These are phyloP conservation scores for Lepidium aucheri DNA, from an alignment of 345 rosid genomes.

Conservation along the genomic window DNA sequence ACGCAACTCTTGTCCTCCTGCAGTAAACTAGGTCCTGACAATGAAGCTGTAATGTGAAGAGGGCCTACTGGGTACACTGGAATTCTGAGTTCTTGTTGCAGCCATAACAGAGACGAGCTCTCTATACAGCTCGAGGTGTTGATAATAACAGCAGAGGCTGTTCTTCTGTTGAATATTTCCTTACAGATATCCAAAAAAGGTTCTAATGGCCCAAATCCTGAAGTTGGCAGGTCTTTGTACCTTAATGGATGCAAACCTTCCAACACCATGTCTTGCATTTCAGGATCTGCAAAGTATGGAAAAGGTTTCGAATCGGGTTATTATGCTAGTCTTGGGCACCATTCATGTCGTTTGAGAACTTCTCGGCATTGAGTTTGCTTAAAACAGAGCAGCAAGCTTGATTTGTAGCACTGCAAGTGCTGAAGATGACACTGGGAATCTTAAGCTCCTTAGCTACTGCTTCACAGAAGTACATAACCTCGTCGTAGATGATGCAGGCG, in stretches of 20 bases:
- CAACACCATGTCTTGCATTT: background rate
- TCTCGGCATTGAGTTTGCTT: background rate
- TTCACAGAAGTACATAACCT: slow-evolving; percentile 20
- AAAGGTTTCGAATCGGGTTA: background rate
- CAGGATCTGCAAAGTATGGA: background rate
- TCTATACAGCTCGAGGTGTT: slow-evolving; percentile 18
- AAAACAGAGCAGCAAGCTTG: background rate
- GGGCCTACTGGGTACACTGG: slow-evolving; percentile 20
- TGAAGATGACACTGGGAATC: slow-evolving; percentile 12
- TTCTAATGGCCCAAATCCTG: slow-evolving; percentile 4
- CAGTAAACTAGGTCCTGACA: background rate
- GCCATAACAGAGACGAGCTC: slow-evolving; percentile 9
- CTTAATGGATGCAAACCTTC: slow-evolving; percentile 12
- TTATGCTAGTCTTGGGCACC: background rate
- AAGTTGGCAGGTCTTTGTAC: slow-evolving; percentile 16
- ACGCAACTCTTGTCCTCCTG: slow-evolving; percentile 35
- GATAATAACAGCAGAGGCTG: slow-evolving; percentile 4
- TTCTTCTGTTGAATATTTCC: slow-evolving; percentile 9
- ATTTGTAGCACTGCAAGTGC: slow-evolving; percentile 7
- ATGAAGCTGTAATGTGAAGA: slow-evolving; percentile 12
- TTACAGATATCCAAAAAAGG: background rate
- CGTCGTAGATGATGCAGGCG: slow-evolving; percentile 36
- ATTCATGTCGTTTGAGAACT: slow-evolving; percentile 1
- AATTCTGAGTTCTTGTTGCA: slow-evolving; percentile 12
- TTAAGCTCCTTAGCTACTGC: slow-evolving; percentile 11